phyloP scores from a whole-genome alignment of 805 yeast species.

The Lipomyces oligophaga region DNA sequence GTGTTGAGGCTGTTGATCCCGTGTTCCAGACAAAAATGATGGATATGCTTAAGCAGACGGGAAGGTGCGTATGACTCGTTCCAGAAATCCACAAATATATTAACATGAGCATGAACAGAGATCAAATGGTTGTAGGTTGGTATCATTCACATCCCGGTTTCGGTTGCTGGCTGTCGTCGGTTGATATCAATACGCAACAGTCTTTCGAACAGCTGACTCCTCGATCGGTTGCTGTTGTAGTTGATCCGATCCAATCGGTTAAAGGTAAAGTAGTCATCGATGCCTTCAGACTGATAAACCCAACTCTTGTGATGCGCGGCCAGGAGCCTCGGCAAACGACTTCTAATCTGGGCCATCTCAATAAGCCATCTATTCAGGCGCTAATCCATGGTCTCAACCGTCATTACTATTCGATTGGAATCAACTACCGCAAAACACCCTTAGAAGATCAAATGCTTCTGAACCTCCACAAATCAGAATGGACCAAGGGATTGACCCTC shows the following conservation, averaged over 20 bases:
- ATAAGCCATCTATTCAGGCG: conserved; percentile 95
- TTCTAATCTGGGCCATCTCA: conserved; percentile 88
- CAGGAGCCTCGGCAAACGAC: conserved; percentile 98
- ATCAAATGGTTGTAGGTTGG: conserved; percentile 99
- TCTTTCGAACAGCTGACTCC: conserved; percentile 93
- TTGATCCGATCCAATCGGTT: conserved; percentile 97
- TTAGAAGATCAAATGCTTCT: conserved; percentile 90
- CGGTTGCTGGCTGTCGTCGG: conserved; percentile 99
- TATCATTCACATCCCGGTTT: conserved; percentile 99
- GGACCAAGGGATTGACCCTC: conserved; percentile 89
- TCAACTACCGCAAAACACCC: conserved; percentile 88
- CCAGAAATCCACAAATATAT: background rate
- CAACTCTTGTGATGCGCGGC: conserved; percentile 85
- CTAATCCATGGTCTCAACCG: conserved; percentile 95
- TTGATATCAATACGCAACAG: conserved; percentile 96
- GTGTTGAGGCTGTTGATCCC: conserved; percentile 98
- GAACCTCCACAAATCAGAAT: conserved; percentile 88
- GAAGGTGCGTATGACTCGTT: conserved; percentile 38
- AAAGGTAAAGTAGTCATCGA: conserved; percentile 98
- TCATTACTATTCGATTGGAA: conserved; percentile 91
- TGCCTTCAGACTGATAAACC: conserved; percentile 91
- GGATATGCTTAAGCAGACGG: conserved; percentile 99
- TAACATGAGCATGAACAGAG: conserved; percentile 46
- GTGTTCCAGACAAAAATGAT: conserved; percentile 98
- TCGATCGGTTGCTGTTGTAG: conserved; percentile 96